Conservation (phyloP, 2,329 filamentous ascomycete genomes). For the Diaporthe eres region DNA sequence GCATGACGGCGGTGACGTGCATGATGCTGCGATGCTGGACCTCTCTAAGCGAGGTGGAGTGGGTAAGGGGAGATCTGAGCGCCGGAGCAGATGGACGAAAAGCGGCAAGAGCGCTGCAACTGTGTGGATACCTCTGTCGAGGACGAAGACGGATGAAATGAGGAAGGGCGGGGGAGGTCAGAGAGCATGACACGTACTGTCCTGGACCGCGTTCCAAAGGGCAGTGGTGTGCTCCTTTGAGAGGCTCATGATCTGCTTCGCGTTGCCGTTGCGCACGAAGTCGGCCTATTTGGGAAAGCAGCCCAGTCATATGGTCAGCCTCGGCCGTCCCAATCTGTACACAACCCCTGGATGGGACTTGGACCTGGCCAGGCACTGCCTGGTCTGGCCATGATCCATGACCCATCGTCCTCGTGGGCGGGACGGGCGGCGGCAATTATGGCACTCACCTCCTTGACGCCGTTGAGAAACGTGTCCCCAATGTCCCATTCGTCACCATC, state of each 20-base stretch:
- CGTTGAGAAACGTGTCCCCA: constrained; percentile 74
- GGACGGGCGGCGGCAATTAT: neutral
- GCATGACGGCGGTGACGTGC: constrained; percentile 35
- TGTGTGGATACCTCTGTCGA: constrained; percentile 1
- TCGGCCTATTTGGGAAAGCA: constrained; percentile 70
- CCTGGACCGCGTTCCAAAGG: constrained; percentile 84
- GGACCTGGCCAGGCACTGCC: neutral
- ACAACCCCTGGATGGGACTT: neutral
- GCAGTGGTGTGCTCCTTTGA: constrained; percentile 86
- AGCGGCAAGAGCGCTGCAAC: constrained; percentile 16
- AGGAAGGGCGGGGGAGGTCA: neutral
- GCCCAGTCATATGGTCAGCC: constrained; percentile 10
- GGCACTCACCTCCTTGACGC: constrained; percentile 70
- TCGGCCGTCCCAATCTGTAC: neutral
- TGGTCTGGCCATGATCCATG: constrained; percentile 7
- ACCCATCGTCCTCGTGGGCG: no score
- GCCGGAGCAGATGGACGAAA: constrained; percentile 25
- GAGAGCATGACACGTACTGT: constrained; percentile 64
- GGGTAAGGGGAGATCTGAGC: constrained; percentile 39
- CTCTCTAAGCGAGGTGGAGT: constrained; percentile 1
- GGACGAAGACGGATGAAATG: neutral
- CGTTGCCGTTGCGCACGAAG: constrained; percentile 88
- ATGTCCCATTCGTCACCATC: constrained; percentile 73
- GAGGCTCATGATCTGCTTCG: constrained; percentile 90
- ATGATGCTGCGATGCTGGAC: constrained; percentile 24